These are phyloP conservation scores for Diplodia mutila DNA, from an alignment of 2,329 filamentous ascomycete genomes.

Conservation along the genomic window DNA sequence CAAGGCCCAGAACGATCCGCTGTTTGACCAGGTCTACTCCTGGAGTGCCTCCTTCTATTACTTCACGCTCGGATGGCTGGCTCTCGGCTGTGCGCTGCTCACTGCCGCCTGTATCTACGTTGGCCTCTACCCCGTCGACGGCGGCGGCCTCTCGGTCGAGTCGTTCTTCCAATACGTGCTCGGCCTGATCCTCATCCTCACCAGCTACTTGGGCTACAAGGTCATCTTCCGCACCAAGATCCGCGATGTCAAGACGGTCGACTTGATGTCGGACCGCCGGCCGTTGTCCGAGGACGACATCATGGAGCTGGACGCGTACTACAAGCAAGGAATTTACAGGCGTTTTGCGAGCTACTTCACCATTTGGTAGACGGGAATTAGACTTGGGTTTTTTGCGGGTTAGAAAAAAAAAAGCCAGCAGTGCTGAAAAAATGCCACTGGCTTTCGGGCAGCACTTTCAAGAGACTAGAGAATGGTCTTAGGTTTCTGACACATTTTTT, in stretches of 20 bases:
- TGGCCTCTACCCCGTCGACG: slow-evolving; percentile 20
- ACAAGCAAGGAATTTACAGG: slow-evolving; percentile 11
- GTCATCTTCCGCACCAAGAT: slow-evolving; percentile 21
- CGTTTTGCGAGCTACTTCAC: slow-evolving; percentile 23
- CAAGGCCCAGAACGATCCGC: slow-evolving; percentile 33
- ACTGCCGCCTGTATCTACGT: slow-evolving; percentile 22
- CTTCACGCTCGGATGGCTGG: slow-evolving; percentile 35
- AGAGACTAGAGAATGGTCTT: not conserved
- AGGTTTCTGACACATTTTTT: not conserved
- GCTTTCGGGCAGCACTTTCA: not conserved
- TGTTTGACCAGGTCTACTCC: slow-evolving; percentile 36
- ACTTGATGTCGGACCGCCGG: slow-evolving; percentile 8
- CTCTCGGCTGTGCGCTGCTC: slow-evolving; percentile 29
- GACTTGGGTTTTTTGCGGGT: not conserved
- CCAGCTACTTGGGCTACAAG: slow-evolving; percentile 18
- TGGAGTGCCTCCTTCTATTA: slow-evolving; percentile 39
- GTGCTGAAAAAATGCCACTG: not conserved
- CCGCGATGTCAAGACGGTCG: slow-evolving; percentile 7
- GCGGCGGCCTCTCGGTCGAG: slow-evolving; percentile 15
- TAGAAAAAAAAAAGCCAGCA: no score
- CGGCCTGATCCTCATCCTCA: slow-evolving; percentile 23
- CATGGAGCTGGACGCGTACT: slow-evolving; percentile 21
- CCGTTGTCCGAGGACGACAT: slow-evolving; percentile 13
- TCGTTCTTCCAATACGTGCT: slow-evolving; percentile 25
- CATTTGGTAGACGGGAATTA: slow-evolving; percentile 12